phyloP scores from a whole-genome alignment of 73 alveolate genomes.

The Symbiodinium natans region DNA sequence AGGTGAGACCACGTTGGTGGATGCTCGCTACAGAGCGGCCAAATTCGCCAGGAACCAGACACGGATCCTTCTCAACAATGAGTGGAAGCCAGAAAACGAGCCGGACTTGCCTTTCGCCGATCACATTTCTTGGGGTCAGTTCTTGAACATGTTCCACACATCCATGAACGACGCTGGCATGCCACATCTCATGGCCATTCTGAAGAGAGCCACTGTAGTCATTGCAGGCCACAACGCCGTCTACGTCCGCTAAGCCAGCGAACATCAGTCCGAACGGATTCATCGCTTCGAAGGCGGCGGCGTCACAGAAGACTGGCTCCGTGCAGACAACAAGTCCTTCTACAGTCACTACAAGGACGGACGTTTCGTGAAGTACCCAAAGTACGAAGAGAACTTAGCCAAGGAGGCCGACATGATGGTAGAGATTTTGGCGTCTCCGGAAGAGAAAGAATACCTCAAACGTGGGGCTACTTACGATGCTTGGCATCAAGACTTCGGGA shows the following conservation, averaged over 20 bases:
- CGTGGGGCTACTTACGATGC: neutral
- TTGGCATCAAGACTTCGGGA: neutral
- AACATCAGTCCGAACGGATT: too few species aligned
- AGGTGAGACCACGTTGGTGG: neutral
- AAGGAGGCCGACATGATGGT: too few species aligned
- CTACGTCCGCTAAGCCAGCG: too few species aligned
- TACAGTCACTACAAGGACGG: too few species aligned
- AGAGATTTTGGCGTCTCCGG: constrained; percentile 11
- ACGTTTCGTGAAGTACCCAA: too few species aligned
- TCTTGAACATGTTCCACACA: neutral
- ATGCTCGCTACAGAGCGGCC: neutral
- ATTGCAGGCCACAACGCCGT: too few species aligned
- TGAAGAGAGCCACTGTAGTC: too few species aligned
- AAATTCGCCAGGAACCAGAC: neutral
- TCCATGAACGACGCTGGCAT: neutral
- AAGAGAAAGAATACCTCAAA: neutral
- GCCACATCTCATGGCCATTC: too few species aligned
- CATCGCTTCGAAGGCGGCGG: too few species aligned
- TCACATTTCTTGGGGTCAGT: neutral
- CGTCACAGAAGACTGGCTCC: too few species aligned
- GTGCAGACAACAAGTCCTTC: too few species aligned
- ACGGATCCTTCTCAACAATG: neutral
- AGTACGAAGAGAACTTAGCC: too few species aligned
- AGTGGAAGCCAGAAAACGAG: neutral
- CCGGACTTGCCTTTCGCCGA: neutral